A percentile compares a stretch with the other conserved stretches of the same genome.
Evolutionary conservation across 2,329 filamentous ascomycete genomes (phyloP).

Genomic region (Hymenoscyphus fraxineus): DNA sequence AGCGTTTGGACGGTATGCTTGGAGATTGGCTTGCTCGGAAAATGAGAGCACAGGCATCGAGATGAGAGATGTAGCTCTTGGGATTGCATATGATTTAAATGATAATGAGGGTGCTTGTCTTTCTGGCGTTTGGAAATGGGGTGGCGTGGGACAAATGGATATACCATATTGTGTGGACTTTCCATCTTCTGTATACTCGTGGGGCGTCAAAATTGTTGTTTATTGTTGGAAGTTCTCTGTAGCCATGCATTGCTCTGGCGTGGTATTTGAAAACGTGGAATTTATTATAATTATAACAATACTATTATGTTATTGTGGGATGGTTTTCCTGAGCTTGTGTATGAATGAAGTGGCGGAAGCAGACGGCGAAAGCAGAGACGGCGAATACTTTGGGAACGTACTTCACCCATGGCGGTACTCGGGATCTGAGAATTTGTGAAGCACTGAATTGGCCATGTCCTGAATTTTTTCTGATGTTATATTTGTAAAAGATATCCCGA

Average conservation of each 20-base stretch:
- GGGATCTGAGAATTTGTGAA: too few relatives aligned
- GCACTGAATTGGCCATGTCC: too few relatives aligned
- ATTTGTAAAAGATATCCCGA: too few relatives aligned
- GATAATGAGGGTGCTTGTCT: conserved; percentile 19
- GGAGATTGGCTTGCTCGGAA: conserved; percentile 75
- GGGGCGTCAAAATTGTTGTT: neutral
- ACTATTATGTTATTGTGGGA: neutral
- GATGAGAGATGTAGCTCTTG: conserved; percentile 18
- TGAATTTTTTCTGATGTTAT: too few relatives aligned
- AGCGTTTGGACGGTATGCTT: conserved; percentile 83
- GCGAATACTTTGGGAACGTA: too few relatives aligned
- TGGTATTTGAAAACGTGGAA: neutral
- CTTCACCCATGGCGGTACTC: too few relatives aligned
- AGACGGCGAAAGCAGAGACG: neutral
- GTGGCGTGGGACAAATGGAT: conserved; percentile 16
- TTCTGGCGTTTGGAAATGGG: conserved; percentile 12
- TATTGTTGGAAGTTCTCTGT: neutral
- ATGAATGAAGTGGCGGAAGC: neutral
- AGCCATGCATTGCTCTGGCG: neutral
- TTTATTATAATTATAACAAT: neutral
- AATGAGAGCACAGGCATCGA: conserved; percentile 45
- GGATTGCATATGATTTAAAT: conserved; percentile 32
- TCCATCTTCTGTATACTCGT: conserved; percentile 10
- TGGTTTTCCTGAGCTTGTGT: neutral
- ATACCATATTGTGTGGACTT: conserved; percentile 23